Evolutionary conservation across 2,329 filamentous ascomycete species (phyloP).

Genomic region (Ophiobolus disseminans): DNA sequence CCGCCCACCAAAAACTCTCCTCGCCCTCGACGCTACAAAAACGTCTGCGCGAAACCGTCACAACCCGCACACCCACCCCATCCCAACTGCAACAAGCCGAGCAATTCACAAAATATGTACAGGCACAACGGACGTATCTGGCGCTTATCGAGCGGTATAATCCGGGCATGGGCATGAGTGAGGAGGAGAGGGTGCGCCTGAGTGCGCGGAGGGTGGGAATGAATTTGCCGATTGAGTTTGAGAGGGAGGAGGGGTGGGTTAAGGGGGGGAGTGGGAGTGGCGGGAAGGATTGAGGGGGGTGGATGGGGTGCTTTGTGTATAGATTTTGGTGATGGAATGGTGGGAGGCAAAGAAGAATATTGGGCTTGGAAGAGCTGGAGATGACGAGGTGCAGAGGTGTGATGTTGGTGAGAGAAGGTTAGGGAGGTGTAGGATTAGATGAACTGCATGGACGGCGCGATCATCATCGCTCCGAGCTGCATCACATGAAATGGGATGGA

Average conservation of each 20-base stretch:
- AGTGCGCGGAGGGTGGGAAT: conserved; percentile 88
- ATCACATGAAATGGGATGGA: too few species aligned
- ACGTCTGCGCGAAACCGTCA: conserved; percentile 71
- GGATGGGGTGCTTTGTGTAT: too few species aligned
- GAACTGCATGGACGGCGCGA: too few species aligned
- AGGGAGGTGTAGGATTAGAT: too few species aligned
- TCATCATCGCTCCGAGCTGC: too few species aligned
- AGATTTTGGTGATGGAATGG: not conserved
- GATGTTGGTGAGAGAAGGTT: too few species aligned
- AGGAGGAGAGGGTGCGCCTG: conserved; percentile 81
- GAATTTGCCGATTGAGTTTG: conserved; percentile 76
- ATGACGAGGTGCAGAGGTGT: not conserved
- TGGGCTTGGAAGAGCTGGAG: not conserved
- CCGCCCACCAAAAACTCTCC: conserved; percentile 52
- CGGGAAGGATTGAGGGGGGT: not conserved
- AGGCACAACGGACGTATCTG: conserved; percentile 83
- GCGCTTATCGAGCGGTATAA: conserved; percentile 90
- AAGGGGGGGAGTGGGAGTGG: conserved; percentile 8
- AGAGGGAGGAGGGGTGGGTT: too few species aligned
- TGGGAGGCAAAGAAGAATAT: not conserved
- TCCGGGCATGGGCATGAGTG: conserved; percentile 85
- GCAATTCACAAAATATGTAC: conserved; percentile 80
- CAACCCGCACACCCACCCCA: conserved; percentile 21
- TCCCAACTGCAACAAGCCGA: conserved; percentile 64
- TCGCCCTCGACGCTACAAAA: conserved; percentile 72